Evolutionary conservation across 225 moss, liverwort and hornwort genomes (phyloP), one percentile per base, ranked within the genome.

Genomic region (Sphagnum tenellum): DNA sequence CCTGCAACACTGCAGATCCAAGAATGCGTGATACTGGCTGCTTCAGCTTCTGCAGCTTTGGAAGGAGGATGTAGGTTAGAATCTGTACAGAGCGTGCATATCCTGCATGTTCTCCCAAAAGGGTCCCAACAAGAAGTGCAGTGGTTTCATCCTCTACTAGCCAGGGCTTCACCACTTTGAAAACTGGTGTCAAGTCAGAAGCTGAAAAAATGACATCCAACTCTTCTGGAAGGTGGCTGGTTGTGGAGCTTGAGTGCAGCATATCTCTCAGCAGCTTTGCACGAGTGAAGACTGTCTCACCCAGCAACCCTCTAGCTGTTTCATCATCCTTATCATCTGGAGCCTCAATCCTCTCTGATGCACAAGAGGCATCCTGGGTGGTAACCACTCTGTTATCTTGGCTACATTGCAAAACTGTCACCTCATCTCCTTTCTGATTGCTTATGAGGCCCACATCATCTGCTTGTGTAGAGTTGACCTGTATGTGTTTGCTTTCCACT

Each of bases 131-230:
- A 14, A 91, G 84, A 68, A 86, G 61, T 67, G 69, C 66, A 45
- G 88, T 91, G 9, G 81, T 84, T 67, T 88, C 88, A 64, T 91
- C 91, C 65, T 84, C 84, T 54, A 80, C 79, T 66, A 86, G 81
- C 91, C 91, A 88, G 55, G 88, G 83, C 68, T 86, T 77, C 12
- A 86, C 66, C 12, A 86, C 77, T 44, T 74, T 80, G 8, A 91
- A 73, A 60, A 91, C 10, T 6, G 69, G 53, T 9, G 77, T 51
- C 12, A 82, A 56, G 44, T 84, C 77, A 5, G 76, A 4, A 68
- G 72, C 62, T 12, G 71, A 64, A 50, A 73, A 80, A 50, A 86
- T 47, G n/a, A 86, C 56, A 2, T 76, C 81, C 60, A 89, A 60
- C 7, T 82, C 88, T 3, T 80, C 61, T 60, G 88, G 81, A 65